Base-by-base conservation (phyloP, 441 rosid genomes). In the Erodium chrysanthum region DNA sequence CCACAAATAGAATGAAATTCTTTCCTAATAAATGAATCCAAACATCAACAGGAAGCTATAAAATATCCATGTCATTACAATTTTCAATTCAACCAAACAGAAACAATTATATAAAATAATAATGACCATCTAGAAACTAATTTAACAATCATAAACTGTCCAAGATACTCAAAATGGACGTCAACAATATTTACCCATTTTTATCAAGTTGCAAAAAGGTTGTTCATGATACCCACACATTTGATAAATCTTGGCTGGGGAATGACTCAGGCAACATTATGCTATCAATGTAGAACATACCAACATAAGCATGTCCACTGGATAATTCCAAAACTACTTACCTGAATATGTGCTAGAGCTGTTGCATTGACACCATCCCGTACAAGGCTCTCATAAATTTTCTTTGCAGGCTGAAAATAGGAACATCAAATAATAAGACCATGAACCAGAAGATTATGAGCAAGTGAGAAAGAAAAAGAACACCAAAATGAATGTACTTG, bases 341-440 rank as follows among this genome's bases (percentile, higher is more conserved):
- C 97, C 75, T 94, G 98, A 81, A 94, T 91, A 71, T 88, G 96
- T 42, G 91, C 92, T 67, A 91, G 84, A 50, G 96, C 83, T 67
- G 91, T 81, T 72, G 91, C 78, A 77, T 76, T 77, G 52, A 75
- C 67, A 62, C 85, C 83, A 76, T 81, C 94, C 64, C 79, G 84
- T 77, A 88, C 74, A 72, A 94, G 86, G 75, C 84, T 84, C 81
- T 94, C 97, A 63, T 88, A 89, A 68, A 89, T 68, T 78, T 81
- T 84, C 81, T 87, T 94, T 27, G 99, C 96, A 44, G 94, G 79
- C 97, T 94, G 88, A 80, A 85, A 27, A 82, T 75, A 56, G 63
- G 23, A 75, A 70, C 69, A 70, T 68, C 62, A 70, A 59, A 70
- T 68, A 67, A 64, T 7, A 15, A 31, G 73, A 66, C 18, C 61